Evolutionary conservation across 495 filamentous ascomycete genomes (phyloP).

Genomic region (Xylaria castorea): DNA sequence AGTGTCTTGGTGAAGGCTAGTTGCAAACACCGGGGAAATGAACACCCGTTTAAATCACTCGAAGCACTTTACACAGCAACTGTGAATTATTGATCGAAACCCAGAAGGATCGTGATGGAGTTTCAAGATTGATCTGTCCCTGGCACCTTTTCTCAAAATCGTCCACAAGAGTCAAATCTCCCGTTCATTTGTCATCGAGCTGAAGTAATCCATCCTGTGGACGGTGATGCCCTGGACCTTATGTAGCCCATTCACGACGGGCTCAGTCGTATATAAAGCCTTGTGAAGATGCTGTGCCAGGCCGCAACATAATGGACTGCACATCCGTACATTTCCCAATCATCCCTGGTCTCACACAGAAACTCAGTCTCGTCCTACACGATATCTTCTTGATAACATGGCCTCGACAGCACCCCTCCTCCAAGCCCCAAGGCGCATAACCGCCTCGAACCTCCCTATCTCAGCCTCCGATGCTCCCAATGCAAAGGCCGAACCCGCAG

Average conservation of each 20-base stretch:
- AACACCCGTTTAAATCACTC: not conserved
- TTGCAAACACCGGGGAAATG: not conserved
- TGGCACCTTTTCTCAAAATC: not conserved
- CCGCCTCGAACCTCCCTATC: constrained; percentile 36
- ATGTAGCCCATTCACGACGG: not conserved
- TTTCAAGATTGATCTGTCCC: not conserved
- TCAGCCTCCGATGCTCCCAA: constrained; percentile 18
- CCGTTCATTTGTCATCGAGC: constrained; percentile 33
- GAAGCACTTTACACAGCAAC: not conserved
- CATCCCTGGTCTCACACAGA: not conserved
- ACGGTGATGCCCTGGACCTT: not conserved
- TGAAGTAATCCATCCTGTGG: constrained; percentile 20
- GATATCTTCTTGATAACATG: constrained; percentile 22
- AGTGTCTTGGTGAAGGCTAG: constrained; percentile 1
- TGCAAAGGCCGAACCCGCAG: constrained; percentile 30
- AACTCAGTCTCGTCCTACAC: not conserved
- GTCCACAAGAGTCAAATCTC: not conserved
- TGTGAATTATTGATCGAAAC: not conserved
- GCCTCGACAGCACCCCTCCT: constrained; percentile 26
- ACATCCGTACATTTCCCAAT: not conserved
- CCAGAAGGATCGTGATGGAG: not conserved
- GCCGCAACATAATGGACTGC: not conserved
- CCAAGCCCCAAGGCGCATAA: constrained; percentile 33
- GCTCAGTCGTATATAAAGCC: constrained; percentile 3
- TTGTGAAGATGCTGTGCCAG: constrained; percentile 7